Base-by-base conservation (phyloP, 1,284 basidiomycete species). In the Naganishia cerealis region DNA sequence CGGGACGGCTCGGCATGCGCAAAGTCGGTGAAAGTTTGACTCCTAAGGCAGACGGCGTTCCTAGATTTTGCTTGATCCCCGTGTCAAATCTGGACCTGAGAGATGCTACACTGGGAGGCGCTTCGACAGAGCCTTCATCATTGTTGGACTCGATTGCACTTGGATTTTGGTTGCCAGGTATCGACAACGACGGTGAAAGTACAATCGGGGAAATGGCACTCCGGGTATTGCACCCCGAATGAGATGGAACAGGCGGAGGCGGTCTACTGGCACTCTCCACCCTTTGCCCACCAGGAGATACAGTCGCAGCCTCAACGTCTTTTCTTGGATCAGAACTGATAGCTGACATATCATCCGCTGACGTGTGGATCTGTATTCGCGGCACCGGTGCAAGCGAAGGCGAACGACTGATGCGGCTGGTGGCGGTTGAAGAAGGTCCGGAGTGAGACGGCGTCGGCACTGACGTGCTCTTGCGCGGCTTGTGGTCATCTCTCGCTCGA, bases 71-170 rank as follows among this genome's bases (percentile, higher is more conserved):
- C 36, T 33, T 29, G 29, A 36, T 38, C n/a, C 29, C 33, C 7
- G 16, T 33, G 18, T 48, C 58, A 29, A 61, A 61, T 16, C 43
- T 61, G 10, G 58, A 61, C 9, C 58, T 43, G 12, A 61, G 43
- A 15, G 42, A 46, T 4, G 58, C 58, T 18, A 61, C 58, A 24
- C 58, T 61, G 46, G 46, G 58, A 18, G 43, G 21, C 21, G 42
- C 58, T 16, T 21, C 36, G 29, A 43, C 9, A 5, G 46, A 13
- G 16, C 4, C 15, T 1, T n/a, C 29, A 9, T 36, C 55, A 18
- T 50, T 29, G 26, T 16, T 36, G 29, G n/a, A 3, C 12, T 61
- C 58, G 29, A 16, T 38, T 33, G 39, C 29, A 12, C 1, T 24
- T 9, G 46, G 24, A 24, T 10, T 21, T 24, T 24, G 21, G 46